Evolutionary conservation across 345 rosid genomes (phyloP).

Genomic region (Nasturtium officinale): DNA sequence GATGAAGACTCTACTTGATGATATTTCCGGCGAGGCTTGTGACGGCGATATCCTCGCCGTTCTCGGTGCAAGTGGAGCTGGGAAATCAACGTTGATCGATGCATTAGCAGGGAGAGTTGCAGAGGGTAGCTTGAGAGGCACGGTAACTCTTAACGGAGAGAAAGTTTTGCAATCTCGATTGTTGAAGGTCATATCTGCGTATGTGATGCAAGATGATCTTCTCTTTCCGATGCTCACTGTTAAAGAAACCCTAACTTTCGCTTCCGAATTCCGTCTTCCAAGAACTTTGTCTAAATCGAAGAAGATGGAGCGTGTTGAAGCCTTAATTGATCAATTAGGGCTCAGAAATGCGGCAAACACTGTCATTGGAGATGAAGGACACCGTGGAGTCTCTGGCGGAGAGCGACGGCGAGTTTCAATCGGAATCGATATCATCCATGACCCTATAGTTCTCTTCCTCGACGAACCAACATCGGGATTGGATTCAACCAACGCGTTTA

Average conservation of each 20-base stretch:
- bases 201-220: slow-evolving; percentile 94
- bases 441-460: slow-evolving; percentile 78
- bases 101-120: slow-evolving; percentile 82
- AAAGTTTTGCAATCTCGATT: slow-evolving; percentile 58
- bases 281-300: slow-evolving; percentile 68
- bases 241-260: slow-evolving; percentile 79
- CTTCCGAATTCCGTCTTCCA: slow-evolving; percentile 89
- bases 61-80: slow-evolving; percentile 91
- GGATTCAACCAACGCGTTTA: slow-evolving; percentile 89
- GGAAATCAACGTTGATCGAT: slow-evolving; percentile 85
- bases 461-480: slow-evolving; percentile 95
- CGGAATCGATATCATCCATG: slow-evolving; percentile 87
- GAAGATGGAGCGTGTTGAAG: slow-evolving; percentile 74
- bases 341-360: slow-evolving; percentile 82
- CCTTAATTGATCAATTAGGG: slow-evolving; percentile 84
- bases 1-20: slow-evolving; percentile 69
- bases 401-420: slow-evolving; percentile 91
- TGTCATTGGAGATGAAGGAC: slow-evolving; percentile 92
- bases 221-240: slow-evolving; percentile 90
- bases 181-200: slow-evolving; percentile 83
- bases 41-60: slow-evolving; percentile 89
- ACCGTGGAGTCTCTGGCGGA: slow-evolving; percentile 93
- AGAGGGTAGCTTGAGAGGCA: slow-evolving; percentile 63
- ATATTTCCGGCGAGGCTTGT: slow-evolving; percentile 81
- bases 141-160: slow-evolving; percentile 69